phyloP scores from a whole-genome alignment of 208 protist genomes.

The Trypanosoma platydactyli region DNA sequence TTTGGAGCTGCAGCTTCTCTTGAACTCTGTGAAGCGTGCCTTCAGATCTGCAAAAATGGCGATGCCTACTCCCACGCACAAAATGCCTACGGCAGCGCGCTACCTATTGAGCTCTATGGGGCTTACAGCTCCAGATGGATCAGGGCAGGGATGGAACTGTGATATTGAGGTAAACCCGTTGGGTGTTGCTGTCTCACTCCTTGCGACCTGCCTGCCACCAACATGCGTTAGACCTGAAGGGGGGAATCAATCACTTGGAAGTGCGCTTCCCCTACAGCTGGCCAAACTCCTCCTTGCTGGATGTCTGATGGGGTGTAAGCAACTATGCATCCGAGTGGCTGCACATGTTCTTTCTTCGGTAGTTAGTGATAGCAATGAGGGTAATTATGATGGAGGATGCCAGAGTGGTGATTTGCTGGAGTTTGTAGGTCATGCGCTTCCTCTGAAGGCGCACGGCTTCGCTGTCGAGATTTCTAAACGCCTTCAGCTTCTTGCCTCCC shows the following conservation, averaged over 20 bases:
- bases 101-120: constrained; percentile 28
- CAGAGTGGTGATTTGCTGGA: constrained; percentile 26
- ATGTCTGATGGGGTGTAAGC: constrained; percentile 39
- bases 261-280: constrained; percentile 61
- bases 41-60: constrained; percentile 5
- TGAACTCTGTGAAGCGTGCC: constrained; percentile 1
- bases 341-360: constrained; percentile 24
- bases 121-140: constrained; percentile 8
- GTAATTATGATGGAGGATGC: not conserved
- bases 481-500: not conserved
- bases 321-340: constrained; percentile 21
- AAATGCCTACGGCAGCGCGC: constrained; percentile 16
- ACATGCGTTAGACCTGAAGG: not conserved
- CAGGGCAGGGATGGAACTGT: not conserved
- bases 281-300: constrained; percentile 72
- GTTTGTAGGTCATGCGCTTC: constrained; percentile 10
- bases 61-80: not conserved
- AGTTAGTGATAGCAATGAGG: not conserved
- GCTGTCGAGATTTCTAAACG: constrained; percentile 6
- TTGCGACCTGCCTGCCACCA: constrained; percentile 43
- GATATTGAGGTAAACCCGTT: constrained; percentile 21
- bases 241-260: not conserved
- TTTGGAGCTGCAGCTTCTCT: constrained; percentile 21
- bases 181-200: constrained; percentile 28
- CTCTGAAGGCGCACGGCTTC: not conserved